A percentile compares a stretch with the other conserved stretches of the same genome.
Conservation (phyloP, 495 filamentous ascomycete genomes). For the Penicillium daleae region DNA sequence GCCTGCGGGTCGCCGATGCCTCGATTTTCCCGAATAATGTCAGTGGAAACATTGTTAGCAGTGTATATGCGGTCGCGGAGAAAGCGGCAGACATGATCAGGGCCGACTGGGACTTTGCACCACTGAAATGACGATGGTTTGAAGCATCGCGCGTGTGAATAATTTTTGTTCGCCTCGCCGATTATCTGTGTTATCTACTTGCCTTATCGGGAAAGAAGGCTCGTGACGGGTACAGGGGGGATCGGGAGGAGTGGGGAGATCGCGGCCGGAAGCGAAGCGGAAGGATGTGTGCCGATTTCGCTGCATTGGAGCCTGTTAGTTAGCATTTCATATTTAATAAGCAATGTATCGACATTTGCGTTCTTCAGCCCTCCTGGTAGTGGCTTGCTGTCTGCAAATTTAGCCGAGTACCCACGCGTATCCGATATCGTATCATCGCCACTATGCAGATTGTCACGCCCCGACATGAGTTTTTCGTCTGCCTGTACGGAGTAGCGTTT, state of each 20-base stretch:
- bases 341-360: no score
- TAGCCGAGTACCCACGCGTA: neutral
- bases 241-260: neutral
- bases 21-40: conserved; percentile 53
- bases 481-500: neutral
- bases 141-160: neutral
- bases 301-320: neutral
- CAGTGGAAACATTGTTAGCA: conserved; percentile 51
- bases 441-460: neutral
- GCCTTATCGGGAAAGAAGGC: neutral
- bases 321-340: neutral
- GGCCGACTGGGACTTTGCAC: conserved; percentile 32
- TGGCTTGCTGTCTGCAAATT: neutral
- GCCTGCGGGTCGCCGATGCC: conserved; percentile 58
- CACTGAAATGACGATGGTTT: conserved; percentile 10
- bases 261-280: neutral
- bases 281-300: neutral
- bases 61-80: conserved; percentile 60
- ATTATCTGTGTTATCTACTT: neutral
- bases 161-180: neutral
- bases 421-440: neutral
- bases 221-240: neutral
- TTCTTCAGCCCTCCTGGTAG: no score
- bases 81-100: conserved; percentile 58
- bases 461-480: neutral